Evolutionary conservation across 768 basidiomycete species (phyloP).

Genomic region (Suillus occidentalis): DNA sequence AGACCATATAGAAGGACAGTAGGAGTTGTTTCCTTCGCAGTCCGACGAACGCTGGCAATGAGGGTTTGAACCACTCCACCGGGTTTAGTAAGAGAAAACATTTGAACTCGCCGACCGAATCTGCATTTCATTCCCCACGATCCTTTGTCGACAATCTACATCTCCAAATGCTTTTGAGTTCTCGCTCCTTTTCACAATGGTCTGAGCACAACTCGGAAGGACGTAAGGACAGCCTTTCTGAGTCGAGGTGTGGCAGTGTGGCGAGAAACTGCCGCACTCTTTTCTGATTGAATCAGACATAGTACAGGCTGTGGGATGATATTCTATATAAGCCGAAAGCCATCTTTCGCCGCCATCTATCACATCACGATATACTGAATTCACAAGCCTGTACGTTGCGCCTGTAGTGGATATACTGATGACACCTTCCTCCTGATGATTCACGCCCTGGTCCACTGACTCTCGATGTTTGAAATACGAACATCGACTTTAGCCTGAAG

Average conservation of each 20-base stretch:
- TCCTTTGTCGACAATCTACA: not conserved
- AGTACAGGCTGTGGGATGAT: too few relatives aligned
- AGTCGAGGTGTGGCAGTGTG: constrained; percentile 13
- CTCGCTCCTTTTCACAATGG: not conserved
- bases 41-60: not conserved
- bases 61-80: not conserved
- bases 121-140: not conserved
- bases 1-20: not conserved
- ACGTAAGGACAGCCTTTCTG: too few relatives aligned
- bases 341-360: not conserved
- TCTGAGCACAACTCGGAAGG: not conserved
- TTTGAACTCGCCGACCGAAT: not conserved
- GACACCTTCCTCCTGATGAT: not conserved
- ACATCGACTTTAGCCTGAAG: constrained; percentile 62
- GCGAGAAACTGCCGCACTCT: constrained; percentile 7
- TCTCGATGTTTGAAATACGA: constrained; percentile 64
- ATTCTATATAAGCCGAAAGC: not conserved
- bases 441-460: constrained; percentile 67
- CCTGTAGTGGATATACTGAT: not conserved
- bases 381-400: not conserved
- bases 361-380: not conserved
- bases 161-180: not conserved
- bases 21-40: not conserved
- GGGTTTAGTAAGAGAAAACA: not conserved
- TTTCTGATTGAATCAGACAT: constrained; percentile 30